Percentiles rank a stretch among this genome's conserved stretches.
These are phyloP conservation scores for Suillus americanus DNA, from an alignment of 768 basidiomycete genomes.

Conservation along the genomic window DNA sequence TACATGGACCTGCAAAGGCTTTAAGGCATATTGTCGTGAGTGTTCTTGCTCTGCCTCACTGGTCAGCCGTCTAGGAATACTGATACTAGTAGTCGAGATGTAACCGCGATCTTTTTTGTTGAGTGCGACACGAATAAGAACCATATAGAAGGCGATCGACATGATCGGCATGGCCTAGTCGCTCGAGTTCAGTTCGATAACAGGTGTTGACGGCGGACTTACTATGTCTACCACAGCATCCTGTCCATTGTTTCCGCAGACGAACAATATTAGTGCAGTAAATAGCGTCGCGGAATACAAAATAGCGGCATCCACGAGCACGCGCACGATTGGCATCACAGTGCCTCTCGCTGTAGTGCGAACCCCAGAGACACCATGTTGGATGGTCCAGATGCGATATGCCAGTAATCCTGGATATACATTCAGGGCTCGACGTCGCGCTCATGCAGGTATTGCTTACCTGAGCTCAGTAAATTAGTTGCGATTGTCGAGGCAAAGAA, in stretches of 20 bases:
- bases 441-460: neutral
- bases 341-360: neutral
- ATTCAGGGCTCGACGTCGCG: neutral
- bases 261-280: constrained; percentile 6
- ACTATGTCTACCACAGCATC: constrained; percentile 14
- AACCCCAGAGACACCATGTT: neutral
- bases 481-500: constrained; percentile 9
- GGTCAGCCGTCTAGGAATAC: neutral
- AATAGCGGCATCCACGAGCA: constrained; percentile 9
- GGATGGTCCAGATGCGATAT: constrained; percentile 10
- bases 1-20: constrained; percentile 1
- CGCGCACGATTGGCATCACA: constrained; percentile 4
- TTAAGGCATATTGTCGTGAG: neutral
- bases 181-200: neutral
- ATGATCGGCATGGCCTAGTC: constrained; percentile 7
- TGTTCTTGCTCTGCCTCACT: neutral
- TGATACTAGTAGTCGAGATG: neutral
- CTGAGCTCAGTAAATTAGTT: constrained; percentile 10
- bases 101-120: neutral
- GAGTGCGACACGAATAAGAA: constrained; percentile 6
- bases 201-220: neutral
- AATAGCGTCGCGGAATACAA: constrained; percentile 8
- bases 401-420: constrained; percentile 6
- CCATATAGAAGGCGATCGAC: constrained; percentile 13
- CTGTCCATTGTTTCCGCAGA: constrained; percentile 5